Evolutionary conservation across 306 rosid species (phyloP).

Genomic region (Luffa acutangula): DNA sequence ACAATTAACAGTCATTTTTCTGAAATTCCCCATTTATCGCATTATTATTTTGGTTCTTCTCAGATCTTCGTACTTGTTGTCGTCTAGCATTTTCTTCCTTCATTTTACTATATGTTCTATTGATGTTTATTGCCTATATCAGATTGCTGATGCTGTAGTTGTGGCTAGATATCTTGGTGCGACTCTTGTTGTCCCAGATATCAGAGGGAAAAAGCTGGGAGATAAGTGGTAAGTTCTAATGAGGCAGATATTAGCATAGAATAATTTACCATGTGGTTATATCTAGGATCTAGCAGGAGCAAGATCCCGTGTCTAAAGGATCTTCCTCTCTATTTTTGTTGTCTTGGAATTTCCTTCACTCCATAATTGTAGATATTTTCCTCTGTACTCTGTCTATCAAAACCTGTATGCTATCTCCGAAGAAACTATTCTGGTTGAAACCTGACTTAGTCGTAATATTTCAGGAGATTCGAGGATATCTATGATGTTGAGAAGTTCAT

Average conservation of each 20-base stretch:
- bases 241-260: not conserved
- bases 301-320: not conserved
- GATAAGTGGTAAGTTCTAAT: constrained; percentile 57
- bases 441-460: constrained; percentile 6
- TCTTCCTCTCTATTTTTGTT: not conserved
- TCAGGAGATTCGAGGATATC: constrained; percentile 83
- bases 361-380: not conserved
- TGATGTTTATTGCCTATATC: constrained; percentile 17
- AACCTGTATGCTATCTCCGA: not conserved
- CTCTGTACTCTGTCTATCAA: not conserved
- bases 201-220: constrained; percentile 90
- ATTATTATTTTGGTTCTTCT: not conserved
- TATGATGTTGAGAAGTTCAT: constrained; percentile 61
- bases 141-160: constrained; percentile 83
- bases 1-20: not conserved
- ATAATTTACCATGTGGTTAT: constrained; percentile 1
- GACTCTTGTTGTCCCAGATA: constrained; percentile 85
- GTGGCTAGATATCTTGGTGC: constrained; percentile 94
- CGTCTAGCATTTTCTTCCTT: not conserved
- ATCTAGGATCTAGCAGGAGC: not conserved
- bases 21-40: not conserved
- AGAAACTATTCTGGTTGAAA: not conserved
- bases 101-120: not conserved
- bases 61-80: not conserved
- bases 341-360: not conserved